Evolutionary conservation across 371 early-diverging fungal species (phyloP).

Genomic region (Zopfochytrium polystomum): DNA sequence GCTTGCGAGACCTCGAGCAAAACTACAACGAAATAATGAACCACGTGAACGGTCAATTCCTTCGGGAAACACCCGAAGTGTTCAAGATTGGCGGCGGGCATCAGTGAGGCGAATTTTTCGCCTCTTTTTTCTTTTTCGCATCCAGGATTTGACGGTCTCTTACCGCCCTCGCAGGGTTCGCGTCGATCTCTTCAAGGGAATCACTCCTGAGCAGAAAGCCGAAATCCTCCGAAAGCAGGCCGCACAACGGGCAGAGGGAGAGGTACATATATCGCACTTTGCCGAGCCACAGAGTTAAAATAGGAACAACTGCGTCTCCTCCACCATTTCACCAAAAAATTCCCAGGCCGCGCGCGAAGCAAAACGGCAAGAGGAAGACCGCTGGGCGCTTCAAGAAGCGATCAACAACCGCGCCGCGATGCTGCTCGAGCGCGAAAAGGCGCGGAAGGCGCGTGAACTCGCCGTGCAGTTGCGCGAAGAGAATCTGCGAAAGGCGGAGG

Average conservation of each 20-base stretch:
- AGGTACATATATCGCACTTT: constrained; percentile 22
- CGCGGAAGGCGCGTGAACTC: constrained; percentile 24
- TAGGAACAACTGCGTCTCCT: background rate
- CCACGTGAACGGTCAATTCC: constrained; percentile 41
- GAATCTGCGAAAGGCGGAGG: constrained; percentile 42
- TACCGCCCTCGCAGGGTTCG: constrained; percentile 31
- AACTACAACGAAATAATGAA: constrained; percentile 39
- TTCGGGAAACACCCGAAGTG: constrained; percentile 47
- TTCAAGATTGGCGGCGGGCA: constrained; percentile 46
- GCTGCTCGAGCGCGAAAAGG: constrained; percentile 43
- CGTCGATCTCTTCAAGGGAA: constrained; percentile 53
- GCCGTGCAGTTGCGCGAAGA: constrained; percentile 34
- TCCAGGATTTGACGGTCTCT: background rate
- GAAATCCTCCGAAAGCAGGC: constrained; percentile 41
- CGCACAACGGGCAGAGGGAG: constrained; percentile 40
- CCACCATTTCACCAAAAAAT: background rate
- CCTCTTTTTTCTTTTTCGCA: too few species aligned
- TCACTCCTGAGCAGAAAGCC: constrained; percentile 40
- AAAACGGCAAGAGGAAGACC: constrained; percentile 31
- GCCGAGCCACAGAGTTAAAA: background rate
- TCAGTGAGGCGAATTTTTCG: constrained; percentile 39
- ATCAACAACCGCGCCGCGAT: constrained; percentile 36
- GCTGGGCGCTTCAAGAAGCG: constrained; percentile 40
- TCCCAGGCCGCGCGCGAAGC: constrained; percentile 20
- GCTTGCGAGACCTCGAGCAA: constrained; percentile 27